Evolutionary conservation across 106 monocot species (phyloP), one percentile per base, ranked within the genome.

Genomic region (Gastrodia elata): DNA sequence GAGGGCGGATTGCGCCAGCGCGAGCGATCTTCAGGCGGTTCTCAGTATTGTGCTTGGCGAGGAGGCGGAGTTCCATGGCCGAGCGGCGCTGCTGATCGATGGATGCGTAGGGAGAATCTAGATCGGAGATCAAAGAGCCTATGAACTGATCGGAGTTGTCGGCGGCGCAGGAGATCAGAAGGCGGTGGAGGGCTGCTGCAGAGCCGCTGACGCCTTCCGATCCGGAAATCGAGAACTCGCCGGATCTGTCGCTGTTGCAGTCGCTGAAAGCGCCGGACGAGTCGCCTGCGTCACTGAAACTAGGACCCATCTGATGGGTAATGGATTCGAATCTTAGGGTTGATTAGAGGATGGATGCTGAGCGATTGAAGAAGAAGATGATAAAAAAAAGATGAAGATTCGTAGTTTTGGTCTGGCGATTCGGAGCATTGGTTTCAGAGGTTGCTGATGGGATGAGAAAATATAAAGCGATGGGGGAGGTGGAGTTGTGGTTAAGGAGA

Each of bases 251-350:
- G 83, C 84, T 87, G 70, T 77, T 75, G 81, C 88, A 89, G 33
- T 94, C 89, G 82, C 87, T 88, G 84, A 94, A 94, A 39, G 86
- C 79, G 68, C 79, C 69, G 70, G 94, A 87, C 34, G 79, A 78
- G 77, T 83, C 88, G 59, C 68, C 75, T 68, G 44, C 34, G 64
- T 75, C 78, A 78, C 71, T 77, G 76, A 82, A 83, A 76, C 32
- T 80, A 46, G 82, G 82, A 1, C 71, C 74, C 84, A 84, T 88
- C 38, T 78, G 75, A 11, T 38, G 73, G 72, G 79, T 76, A 30
- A 30, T 59, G 13, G 30, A 74, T 30, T 78, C 78, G 18, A 72
- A 34, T 1, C 35, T 68, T 78, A 83, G 74, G 74, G 77, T 38
- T 34, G n/a, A 28, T 24, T 57, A 22, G 61, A 27, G 9, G 28